phyloP scores from a whole-genome alignment of 2,329 filamentous ascomycete species.

The Claviceps humidiphila region DNA sequence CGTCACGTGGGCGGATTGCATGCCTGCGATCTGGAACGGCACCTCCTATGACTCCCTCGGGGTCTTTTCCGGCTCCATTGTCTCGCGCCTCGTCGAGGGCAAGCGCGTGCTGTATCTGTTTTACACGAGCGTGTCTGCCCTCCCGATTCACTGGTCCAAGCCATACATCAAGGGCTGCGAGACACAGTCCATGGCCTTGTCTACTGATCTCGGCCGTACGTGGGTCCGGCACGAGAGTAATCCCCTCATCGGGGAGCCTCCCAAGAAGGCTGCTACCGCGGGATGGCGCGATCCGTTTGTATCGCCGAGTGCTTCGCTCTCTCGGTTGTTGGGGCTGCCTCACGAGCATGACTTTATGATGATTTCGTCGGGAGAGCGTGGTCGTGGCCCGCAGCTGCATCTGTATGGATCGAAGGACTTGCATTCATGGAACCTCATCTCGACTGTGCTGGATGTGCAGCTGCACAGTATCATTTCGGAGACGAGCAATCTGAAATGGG shows the following conservation, averaged over 20 bases:
- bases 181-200: conserved; percentile 28
- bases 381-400: conserved; percentile 10
- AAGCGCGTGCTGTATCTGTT: conserved; percentile 20
- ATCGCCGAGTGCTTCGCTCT: conserved; percentile 10
- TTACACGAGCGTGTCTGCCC: conserved; percentile 28
- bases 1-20: conserved; percentile 18
- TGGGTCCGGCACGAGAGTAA: conserved; percentile 12
- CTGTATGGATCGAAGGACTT: conserved; percentile 11
- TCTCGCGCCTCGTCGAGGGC: conserved; percentile 25
- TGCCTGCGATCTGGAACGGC: conserved; percentile 9
- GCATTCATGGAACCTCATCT: conserved; percentile 10
- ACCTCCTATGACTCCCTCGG: conserved; percentile 27
- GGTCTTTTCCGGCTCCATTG: conserved; percentile 31
- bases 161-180: conserved; percentile 29
- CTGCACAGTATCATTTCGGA: conserved; percentile 3
- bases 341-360: conserved; percentile 24
- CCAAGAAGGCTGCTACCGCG: conserved; percentile 10
- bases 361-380: conserved; percentile 20
- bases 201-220: conserved; percentile 18
- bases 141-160: conserved; percentile 32
- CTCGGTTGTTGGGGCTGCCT: conserved; percentile 7
- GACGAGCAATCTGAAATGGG: conserved; percentile 3
- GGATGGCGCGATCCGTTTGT: conserved; percentile 17
- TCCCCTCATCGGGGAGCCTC: conserved; percentile 10
- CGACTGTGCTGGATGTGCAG: conserved; percentile 5